These are phyloP conservation scores for Dinochytrium kinnereticum DNA, from an alignment of 371 early-diverging fungal species.

Conservation along the genomic window DNA sequence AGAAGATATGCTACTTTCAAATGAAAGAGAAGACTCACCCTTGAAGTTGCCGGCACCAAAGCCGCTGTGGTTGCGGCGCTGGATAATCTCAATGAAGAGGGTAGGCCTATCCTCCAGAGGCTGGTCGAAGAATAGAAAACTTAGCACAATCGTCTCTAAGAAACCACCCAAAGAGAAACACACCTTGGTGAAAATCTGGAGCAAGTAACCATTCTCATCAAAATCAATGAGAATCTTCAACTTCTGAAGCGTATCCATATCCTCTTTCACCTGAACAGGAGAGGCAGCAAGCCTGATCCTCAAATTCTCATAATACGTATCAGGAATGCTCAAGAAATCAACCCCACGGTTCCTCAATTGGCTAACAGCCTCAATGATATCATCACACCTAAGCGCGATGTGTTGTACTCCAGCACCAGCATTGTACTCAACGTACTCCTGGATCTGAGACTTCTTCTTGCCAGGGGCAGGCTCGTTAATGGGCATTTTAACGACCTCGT, in stretches of 20 bases:
- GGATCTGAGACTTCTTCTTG: constrained; percentile 93
- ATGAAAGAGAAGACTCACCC: constrained; percentile 50
- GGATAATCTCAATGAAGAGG: constrained; percentile 95
- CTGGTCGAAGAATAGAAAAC: constrained; percentile 69
- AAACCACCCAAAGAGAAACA: constrained; percentile 60
- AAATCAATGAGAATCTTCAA: constrained; percentile 93
- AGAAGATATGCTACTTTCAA: too few species aligned
- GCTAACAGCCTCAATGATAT: constrained; percentile 84
- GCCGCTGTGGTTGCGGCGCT: constrained; percentile 88
- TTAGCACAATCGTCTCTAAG: background rate
- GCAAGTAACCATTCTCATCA: constrained; percentile 94
- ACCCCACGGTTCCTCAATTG: constrained; percentile 85
- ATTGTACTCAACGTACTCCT: constrained; percentile 96
- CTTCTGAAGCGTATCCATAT: constrained; percentile 78
- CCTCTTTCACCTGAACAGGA: constrained; percentile 77
- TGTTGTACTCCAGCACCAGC: constrained; percentile 92
- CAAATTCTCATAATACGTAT: constrained; percentile 88
- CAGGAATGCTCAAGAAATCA: constrained; percentile 83
- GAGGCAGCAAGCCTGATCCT: constrained; percentile 69
- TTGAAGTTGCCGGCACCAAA: constrained; percentile 99
- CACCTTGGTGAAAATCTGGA: constrained; percentile 82
- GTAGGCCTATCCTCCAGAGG: constrained; percentile 97
- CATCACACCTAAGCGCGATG: constrained; percentile 89
- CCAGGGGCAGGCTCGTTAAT: constrained; percentile 98
- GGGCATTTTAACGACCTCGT: constrained; percentile 93